Evolutionary conservation across 345 rosid genomes (phyloP), one percentile per base, ranked within the genome.

Genomic region (Boechera retrofracta): DNA sequence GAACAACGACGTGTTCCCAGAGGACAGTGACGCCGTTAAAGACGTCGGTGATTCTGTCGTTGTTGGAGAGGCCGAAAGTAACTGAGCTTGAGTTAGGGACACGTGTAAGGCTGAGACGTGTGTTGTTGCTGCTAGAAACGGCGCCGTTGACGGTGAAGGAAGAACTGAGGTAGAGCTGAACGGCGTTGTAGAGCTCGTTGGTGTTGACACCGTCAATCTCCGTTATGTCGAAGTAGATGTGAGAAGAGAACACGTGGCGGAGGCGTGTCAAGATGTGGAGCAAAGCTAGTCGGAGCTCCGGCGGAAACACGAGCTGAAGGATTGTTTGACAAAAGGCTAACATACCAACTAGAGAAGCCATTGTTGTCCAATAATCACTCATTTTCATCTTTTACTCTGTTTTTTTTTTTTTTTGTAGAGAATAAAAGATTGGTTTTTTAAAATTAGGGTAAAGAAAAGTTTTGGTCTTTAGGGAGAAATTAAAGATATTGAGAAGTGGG

Each of bases 181-280:
- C 92, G 24, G 98, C 98, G 92, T 82, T 85, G 84, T 94, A 94
- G 79, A 94, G 98, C 79, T 94, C 97, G 85, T 94, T 91, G 85
- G 98, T 91, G 86, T 94, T 94, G 65, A 94, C 97, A 54, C 97
- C 98, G 77, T 94, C 95, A 73, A 90, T 92, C 83, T 94, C 97
- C 0, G 97, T 92, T 77, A 92, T 90, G 75, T 94, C 98, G 67
- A 88, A 92, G 86, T 90, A 91, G 71, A 86, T 85, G 75, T 84
- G 81, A 31, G 91, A 59, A 36, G 89, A 88, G 80, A 89, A 88
- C 65, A 86, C 54, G 79, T 78, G 82, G 77, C 85, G 80, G 76
- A 85, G 7, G 11, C 87, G 83, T 81, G 72, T 72, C 71, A 89
- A 38, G 78, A 90, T 55, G 41, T 87, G 89, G 79, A 89, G 68